phyloP scores from a whole-genome alignment of 2,329 filamentous ascomycete genomes.

The Penicillium frequentans region DNA sequence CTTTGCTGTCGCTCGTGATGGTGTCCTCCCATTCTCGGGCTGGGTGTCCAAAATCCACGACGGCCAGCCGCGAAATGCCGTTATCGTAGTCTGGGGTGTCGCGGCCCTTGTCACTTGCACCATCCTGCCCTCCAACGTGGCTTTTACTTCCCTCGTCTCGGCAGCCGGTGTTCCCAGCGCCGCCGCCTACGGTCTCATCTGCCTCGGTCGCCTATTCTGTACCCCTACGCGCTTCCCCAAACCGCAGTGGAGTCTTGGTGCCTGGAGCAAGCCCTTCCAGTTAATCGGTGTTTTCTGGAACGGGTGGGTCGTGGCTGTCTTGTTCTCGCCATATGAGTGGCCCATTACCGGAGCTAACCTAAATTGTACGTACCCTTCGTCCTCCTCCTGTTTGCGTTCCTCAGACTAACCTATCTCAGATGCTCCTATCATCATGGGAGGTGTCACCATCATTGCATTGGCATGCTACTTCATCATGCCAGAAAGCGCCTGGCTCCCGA shows the following conservation, averaged over 20 bases:
- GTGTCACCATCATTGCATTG: conserved; percentile 50
- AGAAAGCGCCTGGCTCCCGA: conserved; percentile 49
- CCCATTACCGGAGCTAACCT: conserved; percentile 46
- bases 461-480: conserved; percentile 52
- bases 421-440: conserved; percentile 54
- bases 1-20: conserved; percentile 41
- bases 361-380: conserved; percentile 38
- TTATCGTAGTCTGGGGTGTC: conserved; percentile 59
- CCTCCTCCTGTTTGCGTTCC: too few species aligned
- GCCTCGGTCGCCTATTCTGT: conserved; percentile 48
- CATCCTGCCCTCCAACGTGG: conserved; percentile 56
- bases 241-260: conserved; percentile 47
- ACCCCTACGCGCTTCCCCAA: conserved; percentile 42
- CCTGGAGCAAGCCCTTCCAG: conserved; percentile 50
- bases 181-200: conserved; percentile 55
- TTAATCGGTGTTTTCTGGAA: conserved; percentile 52
- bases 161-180: conserved; percentile 55
- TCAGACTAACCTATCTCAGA: conserved; percentile 28
- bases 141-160: conserved; percentile 56
- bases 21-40: conserved; percentile 58
- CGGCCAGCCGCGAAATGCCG: conserved; percentile 61
- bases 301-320: conserved; percentile 50
- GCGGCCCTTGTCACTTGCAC: conserved; percentile 59
- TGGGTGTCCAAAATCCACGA: conserved; percentile 58
- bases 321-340: conserved; percentile 50